phyloP scores from a whole-genome alignment of 345 rosid genomes.

The Laguncularia racemosa region DNA sequence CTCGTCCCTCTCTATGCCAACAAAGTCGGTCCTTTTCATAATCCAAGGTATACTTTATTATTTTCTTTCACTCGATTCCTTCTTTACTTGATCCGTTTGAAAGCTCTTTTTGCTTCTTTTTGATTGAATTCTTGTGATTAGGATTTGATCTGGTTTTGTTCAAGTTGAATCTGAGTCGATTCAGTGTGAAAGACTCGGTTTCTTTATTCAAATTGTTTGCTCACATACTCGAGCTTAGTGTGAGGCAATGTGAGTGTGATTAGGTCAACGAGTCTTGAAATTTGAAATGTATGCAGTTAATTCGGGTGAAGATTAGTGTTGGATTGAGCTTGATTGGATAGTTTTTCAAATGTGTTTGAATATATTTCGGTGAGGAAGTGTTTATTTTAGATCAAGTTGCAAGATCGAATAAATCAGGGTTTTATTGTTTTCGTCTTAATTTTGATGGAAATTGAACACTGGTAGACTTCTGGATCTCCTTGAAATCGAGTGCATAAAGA shows the following conservation, averaged over 20 bases:
- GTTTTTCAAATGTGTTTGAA: no score
- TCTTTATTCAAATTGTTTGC: background rate
- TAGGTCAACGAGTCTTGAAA: background rate
- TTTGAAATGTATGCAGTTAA: background rate
- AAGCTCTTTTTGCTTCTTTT: no score
- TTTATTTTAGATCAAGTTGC: background rate
- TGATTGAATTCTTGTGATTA: background rate
- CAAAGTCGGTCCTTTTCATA: slow-evolving; percentile 65
- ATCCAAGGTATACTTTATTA: slow-evolving; percentile 35
- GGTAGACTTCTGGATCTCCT: no score
- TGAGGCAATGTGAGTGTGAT: no score
- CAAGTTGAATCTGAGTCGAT: slow-evolving; percentile 5
- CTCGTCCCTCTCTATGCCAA: slow-evolving; percentile 53
- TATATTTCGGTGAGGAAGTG: background rate
- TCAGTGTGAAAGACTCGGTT: background rate
- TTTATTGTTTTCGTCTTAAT: no score
- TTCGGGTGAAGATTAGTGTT: background rate
- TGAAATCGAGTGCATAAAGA: no score
- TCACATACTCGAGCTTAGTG: background rate
- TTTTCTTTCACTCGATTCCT: background rate
- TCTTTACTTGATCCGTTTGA: background rate
- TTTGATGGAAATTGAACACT: no score
- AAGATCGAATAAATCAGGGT: background rate
- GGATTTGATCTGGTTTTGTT: slow-evolving; percentile 2
- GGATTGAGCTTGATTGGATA: no score